Conservation (phyloP, 306 rosid genomes). For the Arachis stenosperma region DNA sequence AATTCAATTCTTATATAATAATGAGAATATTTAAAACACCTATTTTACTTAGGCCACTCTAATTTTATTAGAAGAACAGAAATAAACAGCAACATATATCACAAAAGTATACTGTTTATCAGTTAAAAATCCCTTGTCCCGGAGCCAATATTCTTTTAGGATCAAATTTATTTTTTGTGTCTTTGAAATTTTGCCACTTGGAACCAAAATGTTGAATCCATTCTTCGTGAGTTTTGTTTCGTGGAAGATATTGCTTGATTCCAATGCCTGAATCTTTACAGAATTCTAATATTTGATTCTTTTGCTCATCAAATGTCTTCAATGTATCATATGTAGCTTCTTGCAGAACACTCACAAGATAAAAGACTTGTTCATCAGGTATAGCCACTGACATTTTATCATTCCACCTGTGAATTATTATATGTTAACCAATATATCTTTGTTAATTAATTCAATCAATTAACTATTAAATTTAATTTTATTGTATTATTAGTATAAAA, state of each 20-base stretch:
- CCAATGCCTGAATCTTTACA: constrained; percentile 51
- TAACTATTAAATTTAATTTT: no score
- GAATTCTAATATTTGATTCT: constrained; percentile 51
- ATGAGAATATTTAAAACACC: no score
- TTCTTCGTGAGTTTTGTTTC: constrained; percentile 43
- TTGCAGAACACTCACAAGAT: constrained; percentile 49
- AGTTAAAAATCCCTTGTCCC: constrained; percentile 74
- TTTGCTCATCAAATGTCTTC: constrained; percentile 47
- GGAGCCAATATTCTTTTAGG: constrained; percentile 75
- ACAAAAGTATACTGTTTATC: neutral
- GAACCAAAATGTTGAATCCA: constrained; percentile 72
- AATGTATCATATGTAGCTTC: constrained; percentile 38
- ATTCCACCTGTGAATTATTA: constrained; percentile 63
- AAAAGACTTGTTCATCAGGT: constrained; percentile 73
- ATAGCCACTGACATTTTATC: constrained; percentile 66
- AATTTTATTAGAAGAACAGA: no score
- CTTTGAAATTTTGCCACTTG: constrained; percentile 59
- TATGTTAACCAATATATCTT: no score
- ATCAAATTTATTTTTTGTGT: constrained; percentile 60
- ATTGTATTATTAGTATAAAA: no score
- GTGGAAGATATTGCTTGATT: constrained; percentile 67
- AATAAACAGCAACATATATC: neutral
- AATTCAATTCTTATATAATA: no score
- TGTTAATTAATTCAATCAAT: no score
- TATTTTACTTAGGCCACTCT: no score